Percentiles rank a stretch among this genome's conserved stretches.
Evolutionary conservation across 768 basidiomycete species (phyloP).

Genomic region (Lyophyllum shimeji): DNA sequence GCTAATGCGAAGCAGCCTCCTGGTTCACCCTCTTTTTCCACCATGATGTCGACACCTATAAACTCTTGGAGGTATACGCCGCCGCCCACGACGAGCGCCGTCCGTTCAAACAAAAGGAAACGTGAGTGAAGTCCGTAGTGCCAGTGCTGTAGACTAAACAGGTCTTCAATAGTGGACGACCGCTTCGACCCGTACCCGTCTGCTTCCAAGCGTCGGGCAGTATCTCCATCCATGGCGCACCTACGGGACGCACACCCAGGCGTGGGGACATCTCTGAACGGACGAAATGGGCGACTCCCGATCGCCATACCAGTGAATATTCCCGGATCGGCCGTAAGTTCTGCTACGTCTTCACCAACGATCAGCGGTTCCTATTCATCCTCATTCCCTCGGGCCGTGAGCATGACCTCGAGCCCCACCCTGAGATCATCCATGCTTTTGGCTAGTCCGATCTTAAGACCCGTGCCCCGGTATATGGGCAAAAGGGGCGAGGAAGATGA

Average conservation of each 20-base stretch:
- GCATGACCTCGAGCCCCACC: constrained; percentile 73
- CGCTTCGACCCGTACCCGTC: constrained; percentile 84
- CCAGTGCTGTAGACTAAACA: background rate
- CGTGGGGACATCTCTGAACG: constrained; percentile 48
- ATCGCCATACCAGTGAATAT: constrained; percentile 68
- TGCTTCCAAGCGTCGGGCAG: constrained; percentile 76
- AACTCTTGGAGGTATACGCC: constrained; percentile 82
- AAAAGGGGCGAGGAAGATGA: constrained; percentile 67
- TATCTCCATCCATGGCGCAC: constrained; percentile 74
- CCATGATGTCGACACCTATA: constrained; percentile 37
- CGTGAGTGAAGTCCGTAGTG: constrained; percentile 38
- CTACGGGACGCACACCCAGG: constrained; percentile 60
- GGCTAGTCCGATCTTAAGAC: constrained; percentile 74
- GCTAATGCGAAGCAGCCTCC: constrained; percentile 36
- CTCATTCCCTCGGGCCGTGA: constrained; percentile 48
- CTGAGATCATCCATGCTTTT: constrained; percentile 69
- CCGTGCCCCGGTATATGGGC: constrained; percentile 54
- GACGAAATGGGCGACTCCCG: constrained; percentile 49
- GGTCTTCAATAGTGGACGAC: constrained; percentile 61
- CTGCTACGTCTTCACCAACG: constrained; percentile 74
- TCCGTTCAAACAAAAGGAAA: constrained; percentile 83
- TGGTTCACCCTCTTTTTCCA: constrained; percentile 64
- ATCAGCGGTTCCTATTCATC: constrained; percentile 49
- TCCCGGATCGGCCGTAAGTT: constrained; percentile 56
- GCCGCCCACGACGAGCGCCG: constrained; percentile 74